phyloP scores from a whole-genome alignment of 1,139 yeast species.

The Hyphopichia wangnamkhiaoensis region DNA sequence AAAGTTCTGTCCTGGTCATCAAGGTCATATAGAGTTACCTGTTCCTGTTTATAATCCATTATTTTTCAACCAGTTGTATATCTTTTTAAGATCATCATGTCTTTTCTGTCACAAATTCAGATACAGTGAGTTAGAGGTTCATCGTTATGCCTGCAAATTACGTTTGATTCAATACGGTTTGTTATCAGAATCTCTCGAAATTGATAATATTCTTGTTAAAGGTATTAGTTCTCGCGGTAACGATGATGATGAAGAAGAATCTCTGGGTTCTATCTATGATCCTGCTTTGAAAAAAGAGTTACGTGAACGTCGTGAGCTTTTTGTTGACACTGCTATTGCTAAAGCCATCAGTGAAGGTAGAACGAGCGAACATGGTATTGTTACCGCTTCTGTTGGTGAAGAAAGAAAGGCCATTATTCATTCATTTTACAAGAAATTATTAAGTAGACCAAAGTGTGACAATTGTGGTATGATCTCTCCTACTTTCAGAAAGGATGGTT shows the following conservation, averaged over 20 bases:
- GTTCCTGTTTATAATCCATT: conserved; percentile 94
- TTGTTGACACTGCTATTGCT: conserved; percentile 68
- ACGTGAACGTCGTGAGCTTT: conserved; percentile 62
- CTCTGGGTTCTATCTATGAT: conserved; percentile 20
- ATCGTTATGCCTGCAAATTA: conserved; percentile 76
- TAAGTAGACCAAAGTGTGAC: conserved; percentile 84
- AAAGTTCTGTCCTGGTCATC: conserved; percentile 95
- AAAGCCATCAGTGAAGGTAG: conserved; percentile 80
- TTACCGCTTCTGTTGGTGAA: conserved; percentile 82
- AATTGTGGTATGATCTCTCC: conserved; percentile 97
- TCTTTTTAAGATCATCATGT: conserved; percentile 82
- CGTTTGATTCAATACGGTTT: conserved; percentile 86
- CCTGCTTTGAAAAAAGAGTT: conserved; percentile 48
- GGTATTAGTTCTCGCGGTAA: conserved; percentile 33
- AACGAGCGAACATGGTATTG: conserved; percentile 63
- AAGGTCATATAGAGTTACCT: conserved; percentile 96
- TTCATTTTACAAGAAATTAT: conserved; percentile 70
- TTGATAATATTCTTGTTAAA: conserved; percentile 60
- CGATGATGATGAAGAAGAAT: conserved; percentile 34
- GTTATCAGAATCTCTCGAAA: conserved; percentile 69
- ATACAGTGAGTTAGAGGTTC: conserved; percentile 66
- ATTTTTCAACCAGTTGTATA: conserved; percentile 87
- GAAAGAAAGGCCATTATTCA: conserved; percentile 79
- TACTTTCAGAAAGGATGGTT: conserved; percentile 91
- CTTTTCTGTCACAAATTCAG: conserved; percentile 87